Evolutionary conservation across 1,284 basidiomycete genomes (phyloP), one percentile per base, ranked within the genome.

Genomic region (Irpex lacteus): DNA sequence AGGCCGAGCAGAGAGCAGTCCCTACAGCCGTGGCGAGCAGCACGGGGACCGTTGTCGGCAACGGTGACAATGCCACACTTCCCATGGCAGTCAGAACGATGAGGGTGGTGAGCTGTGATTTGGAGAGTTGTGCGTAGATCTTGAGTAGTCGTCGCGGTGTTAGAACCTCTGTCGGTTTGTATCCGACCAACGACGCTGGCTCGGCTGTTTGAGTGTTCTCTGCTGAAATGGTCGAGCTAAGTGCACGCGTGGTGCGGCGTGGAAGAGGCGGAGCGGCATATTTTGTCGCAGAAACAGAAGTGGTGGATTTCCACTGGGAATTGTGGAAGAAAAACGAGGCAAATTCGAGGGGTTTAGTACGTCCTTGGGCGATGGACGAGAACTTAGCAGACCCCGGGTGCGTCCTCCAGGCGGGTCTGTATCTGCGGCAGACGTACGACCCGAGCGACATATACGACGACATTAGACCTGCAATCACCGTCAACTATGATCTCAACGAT

Each of bases 31-130:
- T 92, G 6, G 93, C 89, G 5, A 98, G 82, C 4, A 99, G 83
- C 13, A 94, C 84, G 1, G 95, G 91, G 1, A 97, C 80, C 2
- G 91, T 90, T 1, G 92, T 84, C 8, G 94, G 91, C 5, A 95
- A 77, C 0, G 96, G 96, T 15, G 93, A 98, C 21, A 99, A 84
- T 0, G 98, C 97, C 60, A 98, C 95, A 47, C 95, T 92, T 1
- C 94, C 90, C 84, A 98, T 95, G 15, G 96, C 89, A 5, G 95
- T 95, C 47, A 99, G 84, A 4, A 95, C 92, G 67, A 97, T 90
- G 60, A 98, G 84, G n/a, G 90, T 83, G 6, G 94, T 95, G 32
- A 99, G 87, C 7, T 91, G 90, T 4, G 91, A 84, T 75, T 99
- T 99, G 32, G 95, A 88, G 1, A 99, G 85, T 71, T 95, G 88